Evolutionary conservation across 805 yeast species (phyloP).

Genomic region (Cephaloascus fragrans): DNA sequence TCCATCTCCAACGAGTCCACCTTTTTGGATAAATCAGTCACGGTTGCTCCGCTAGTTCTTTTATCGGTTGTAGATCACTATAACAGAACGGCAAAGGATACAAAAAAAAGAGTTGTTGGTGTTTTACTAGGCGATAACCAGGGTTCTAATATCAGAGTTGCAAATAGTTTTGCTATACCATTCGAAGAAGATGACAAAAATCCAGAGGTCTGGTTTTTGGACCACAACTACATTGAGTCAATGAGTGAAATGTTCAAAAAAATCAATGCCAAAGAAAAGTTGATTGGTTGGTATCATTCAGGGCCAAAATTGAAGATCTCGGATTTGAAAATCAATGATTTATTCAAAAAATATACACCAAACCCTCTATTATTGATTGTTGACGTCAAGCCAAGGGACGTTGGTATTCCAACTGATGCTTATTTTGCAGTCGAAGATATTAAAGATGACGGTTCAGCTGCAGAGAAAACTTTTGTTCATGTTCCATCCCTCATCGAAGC

Average conservation of each 20-base stretch:
- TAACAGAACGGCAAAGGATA: conserved; percentile 70
- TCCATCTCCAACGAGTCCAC: conserved; percentile 23
- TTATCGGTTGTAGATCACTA: conserved; percentile 93
- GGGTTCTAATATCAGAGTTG: conserved; percentile 51
- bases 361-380: conserved; percentile 83
- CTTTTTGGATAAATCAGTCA: conserved; percentile 47
- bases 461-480: conserved; percentile 88
- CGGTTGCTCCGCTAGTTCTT: conserved; percentile 92
- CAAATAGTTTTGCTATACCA: conserved; percentile 94
- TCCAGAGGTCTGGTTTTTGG: conserved; percentile 91
- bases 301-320: conserved; percentile 88
- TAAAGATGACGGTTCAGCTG: conserved; percentile 89
- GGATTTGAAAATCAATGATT: conserved; percentile 85
- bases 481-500: conserved; percentile 91
- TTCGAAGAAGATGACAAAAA: conserved; percentile 94
- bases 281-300: conserved; percentile 99
- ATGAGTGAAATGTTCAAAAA: conserved; percentile 98
- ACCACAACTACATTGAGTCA: conserved; percentile 89
- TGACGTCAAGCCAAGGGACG: conserved; percentile 76
- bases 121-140: conserved; percentile 81
- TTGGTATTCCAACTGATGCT: conserved; percentile 94
- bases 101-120: conserved; percentile 83
- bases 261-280: conserved; percentile 91
- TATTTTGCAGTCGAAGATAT: conserved; percentile 91
- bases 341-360: conserved; percentile 72